Evolutionary conservation across 2,329 filamentous ascomycete genomes (phyloP).

Genomic region (Beauveria pseudobassiana): DNA sequence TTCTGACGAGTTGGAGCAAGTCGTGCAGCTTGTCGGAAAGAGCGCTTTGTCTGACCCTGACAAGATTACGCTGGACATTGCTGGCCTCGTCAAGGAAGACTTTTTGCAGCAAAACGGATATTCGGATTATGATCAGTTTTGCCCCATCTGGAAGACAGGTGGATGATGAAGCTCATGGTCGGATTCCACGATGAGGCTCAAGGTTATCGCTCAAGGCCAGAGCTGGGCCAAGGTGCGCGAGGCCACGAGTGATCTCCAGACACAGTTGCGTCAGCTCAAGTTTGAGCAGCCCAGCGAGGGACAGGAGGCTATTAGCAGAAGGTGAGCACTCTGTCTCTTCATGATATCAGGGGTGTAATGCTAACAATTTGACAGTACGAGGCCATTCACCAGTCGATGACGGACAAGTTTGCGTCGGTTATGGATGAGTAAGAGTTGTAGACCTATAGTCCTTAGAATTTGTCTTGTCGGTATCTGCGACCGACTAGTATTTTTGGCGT

Average conservation of each 20-base stretch:
- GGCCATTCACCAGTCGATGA: conserved; percentile 81
- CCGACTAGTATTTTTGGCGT: conserved; percentile 6
- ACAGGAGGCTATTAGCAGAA: conserved; percentile 73
- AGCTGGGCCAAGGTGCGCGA: conserved; percentile 91
- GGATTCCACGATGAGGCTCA: conserved; percentile 96
- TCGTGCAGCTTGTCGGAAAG: conserved; percentile 97
- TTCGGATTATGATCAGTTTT: conserved; percentile 98
- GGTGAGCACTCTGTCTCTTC: conserved; percentile 41
- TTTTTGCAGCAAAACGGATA: conserved; percentile 99
- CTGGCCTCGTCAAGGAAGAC: conserved; percentile 90
- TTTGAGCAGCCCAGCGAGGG: conserved; percentile 89
- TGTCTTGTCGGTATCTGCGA: conserved; percentile 5
- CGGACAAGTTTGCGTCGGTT: conserved; percentile 94
- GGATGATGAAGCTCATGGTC: conserved; percentile 99
- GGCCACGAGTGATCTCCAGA: conserved; percentile 79
- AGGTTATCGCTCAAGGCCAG: conserved; percentile 85
- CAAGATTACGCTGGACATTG: conserved; percentile 96
- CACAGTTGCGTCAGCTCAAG: conserved; percentile 82
- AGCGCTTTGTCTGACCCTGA: conserved; percentile 91
- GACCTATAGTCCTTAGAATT: conserved; percentile 22
- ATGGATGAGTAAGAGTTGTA: conserved; percentile 68
- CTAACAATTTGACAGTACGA: conserved; percentile 65
- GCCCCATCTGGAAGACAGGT: conserved; percentile 98
- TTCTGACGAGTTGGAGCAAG: conserved; percentile 95
- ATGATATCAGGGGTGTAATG: conserved; percentile 7